Evolutionary conservation across 495 filamentous ascomycete genomes (phyloP).

Genomic region (Mycothermus thermophilus): DNA sequence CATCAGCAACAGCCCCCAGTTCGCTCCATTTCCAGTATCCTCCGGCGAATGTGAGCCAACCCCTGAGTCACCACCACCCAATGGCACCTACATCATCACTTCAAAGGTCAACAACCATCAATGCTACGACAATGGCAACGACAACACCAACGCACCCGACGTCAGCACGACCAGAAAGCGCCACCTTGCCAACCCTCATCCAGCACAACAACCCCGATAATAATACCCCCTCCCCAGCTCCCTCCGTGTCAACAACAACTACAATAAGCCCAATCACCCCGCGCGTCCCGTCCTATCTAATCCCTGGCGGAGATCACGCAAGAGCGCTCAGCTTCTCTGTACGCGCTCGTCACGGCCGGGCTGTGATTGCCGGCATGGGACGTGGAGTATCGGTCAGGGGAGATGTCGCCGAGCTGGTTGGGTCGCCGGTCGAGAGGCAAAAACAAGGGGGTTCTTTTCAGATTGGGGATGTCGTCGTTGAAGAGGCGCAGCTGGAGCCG

Average conservation of each 20-base stretch:
- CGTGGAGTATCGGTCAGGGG: background rate
- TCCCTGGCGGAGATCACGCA: slow-evolving; percentile 9
- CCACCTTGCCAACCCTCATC: background rate
- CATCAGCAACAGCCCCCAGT: no score
- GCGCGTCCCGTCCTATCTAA: slow-evolving; percentile 9
- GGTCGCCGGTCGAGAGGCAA: background rate
- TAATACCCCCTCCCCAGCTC: background rate
- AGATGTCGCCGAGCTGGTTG: background rate
- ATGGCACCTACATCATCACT: no score
- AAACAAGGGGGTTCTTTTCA: background rate
- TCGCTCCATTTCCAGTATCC: no score
- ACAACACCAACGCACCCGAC: background rate
- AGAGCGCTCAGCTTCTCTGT: slow-evolving; percentile 10
- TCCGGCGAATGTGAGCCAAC: no score
- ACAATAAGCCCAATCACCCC: background rate
- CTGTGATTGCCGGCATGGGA: background rate
- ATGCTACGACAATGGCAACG: background rate
- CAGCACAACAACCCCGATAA: background rate
- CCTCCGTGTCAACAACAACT: background rate
- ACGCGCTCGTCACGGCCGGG: no score
- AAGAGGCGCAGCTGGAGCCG: background rate
- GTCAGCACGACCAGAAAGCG: background rate
- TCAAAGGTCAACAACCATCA: background rate
- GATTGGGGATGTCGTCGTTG: background rate
- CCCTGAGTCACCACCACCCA: no score